Conservation (phyloP, 768 basidiomycete species). For the Filobasidium floriforme region DNA sequence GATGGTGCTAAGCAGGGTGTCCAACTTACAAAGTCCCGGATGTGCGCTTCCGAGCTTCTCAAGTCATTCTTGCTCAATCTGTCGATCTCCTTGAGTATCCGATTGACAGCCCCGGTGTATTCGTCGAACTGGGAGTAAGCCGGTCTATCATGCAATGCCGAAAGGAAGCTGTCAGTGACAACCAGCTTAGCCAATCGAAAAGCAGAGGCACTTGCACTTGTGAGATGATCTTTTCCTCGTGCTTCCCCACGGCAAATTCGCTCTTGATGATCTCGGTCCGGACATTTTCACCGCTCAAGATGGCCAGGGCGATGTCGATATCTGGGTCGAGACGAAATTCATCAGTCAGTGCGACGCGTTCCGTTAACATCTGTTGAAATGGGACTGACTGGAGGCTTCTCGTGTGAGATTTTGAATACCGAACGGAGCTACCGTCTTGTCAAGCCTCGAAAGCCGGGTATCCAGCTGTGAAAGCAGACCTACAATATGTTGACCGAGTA, state of each 20-base stretch:
- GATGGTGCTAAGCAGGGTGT: not conserved
- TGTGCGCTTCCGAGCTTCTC: slow-evolving; percentile 33
- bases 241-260: slow-evolving; percentile 36
- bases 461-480: slow-evolving; percentile 40
- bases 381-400: slow-evolving; percentile 36
- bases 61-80: slow-evolving; percentile 33
- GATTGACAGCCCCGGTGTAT: slow-evolving; percentile 37
- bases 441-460: slow-evolving; percentile 36
- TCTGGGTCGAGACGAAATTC: slow-evolving; percentile 21
- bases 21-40: slow-evolving; percentile 35
- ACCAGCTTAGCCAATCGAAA: not conserved
- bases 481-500: slow-evolving; percentile 7
- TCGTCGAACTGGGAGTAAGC: slow-evolving; percentile 30
- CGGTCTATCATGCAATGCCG: slow-evolving; percentile 5
- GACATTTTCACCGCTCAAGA: slow-evolving; percentile 18
- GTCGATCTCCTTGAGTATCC: slow-evolving; percentile 37
- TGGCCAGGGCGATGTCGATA: slow-evolving; percentile 31
- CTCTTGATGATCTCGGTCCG: slow-evolving; percentile 25
- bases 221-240: slow-evolving; percentile 39
- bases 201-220: slow-evolving; percentile 6
- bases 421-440: slow-evolving; percentile 43
- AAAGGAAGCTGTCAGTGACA: too few species aligned
- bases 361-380: not conserved
- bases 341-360: not conserved
- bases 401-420: slow-evolving; percentile 39